These are phyloP conservation scores for Phycomyces blakesleeanus DNA, from an alignment of 192 early-diverging fungal species.

Conservation along the genomic window DNA sequence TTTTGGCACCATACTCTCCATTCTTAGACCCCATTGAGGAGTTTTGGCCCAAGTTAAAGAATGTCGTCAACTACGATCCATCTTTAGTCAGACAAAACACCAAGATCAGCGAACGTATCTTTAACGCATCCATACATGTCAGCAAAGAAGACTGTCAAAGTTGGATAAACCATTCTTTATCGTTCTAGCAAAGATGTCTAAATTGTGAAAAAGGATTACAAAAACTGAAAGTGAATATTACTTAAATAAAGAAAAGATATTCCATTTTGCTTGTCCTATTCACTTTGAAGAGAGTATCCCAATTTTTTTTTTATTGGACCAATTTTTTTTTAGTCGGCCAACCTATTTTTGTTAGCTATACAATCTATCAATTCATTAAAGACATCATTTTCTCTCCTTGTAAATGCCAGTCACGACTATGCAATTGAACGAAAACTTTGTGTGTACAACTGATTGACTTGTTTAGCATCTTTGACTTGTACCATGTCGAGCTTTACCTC, in stretches of 20 bases:
- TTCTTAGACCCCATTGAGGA: constrained; percentile 28
- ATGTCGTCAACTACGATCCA: constrained; percentile 15
- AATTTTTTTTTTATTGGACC: too few relatives aligned
- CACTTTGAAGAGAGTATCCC: too few relatives aligned
- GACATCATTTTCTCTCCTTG: neutral
- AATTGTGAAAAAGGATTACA: constrained; percentile 17
- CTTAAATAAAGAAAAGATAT: too few relatives aligned
- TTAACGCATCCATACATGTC: constrained; percentile 7
- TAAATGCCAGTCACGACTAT: neutral
- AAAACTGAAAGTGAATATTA: too few relatives aligned
- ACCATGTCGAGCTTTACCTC: neutral
- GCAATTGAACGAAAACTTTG: neutral
- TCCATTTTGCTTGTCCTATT: too few relatives aligned
- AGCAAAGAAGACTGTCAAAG: constrained; percentile 16
- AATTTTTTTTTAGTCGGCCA: too few relatives aligned
- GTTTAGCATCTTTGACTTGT: neutral
- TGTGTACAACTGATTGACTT: neutral
- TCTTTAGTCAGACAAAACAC: constrained; percentile 10
- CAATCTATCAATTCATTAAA: too few relatives aligned
- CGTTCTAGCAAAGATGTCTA: constrained; percentile 14
- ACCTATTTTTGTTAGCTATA: too few relatives aligned
- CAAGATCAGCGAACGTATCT: constrained; percentile 13
- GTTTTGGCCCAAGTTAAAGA: constrained; percentile 30
- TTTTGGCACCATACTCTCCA: constrained; percentile 16
- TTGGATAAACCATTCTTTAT: constrained; percentile 15